Evolutionary conservation across 2,329 filamentous ascomycete species (phyloP), one percentile per base, ranked within the genome.

Genomic region (Fusarium albidum): DNA sequence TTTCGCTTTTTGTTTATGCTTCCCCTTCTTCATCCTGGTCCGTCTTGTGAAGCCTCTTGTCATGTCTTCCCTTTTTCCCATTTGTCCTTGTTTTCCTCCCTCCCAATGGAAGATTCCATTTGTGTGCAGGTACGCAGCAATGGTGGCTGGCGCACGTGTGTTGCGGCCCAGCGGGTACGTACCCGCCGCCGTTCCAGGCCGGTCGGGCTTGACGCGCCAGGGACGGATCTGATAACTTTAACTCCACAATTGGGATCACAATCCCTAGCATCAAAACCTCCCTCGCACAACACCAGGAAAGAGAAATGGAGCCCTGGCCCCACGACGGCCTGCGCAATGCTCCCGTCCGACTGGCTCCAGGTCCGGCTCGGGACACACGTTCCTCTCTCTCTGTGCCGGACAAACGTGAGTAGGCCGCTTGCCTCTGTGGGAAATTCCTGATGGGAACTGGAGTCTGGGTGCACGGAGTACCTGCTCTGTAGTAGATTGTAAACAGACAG

Each of bases 181-280:
- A 35, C 37, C 33, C n/a, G 26, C 46, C 29, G 18, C 42, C 27
- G 15, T 38, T n/a, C n/a, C n/a, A n/a, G n/a, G n/a, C 40, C 33
- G 15, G 14, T 44, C 38, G 37, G 58, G 57, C 49, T 55, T 61
- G 48, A 34, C 34, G 43, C 42, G 43, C 46, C 25, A 33, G 57
- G 51, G 44, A 60, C 63, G 59, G 67, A 69, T 69, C 67, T 68
- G 67, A 69, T 69, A 69, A 69, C 67, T 65, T 58, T 56, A 66
- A 57, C 63, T 66, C 65, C 66, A 65, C 60, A 63, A 31, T 38
- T 46, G 31, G 46, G 31, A 37, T 45, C 35, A 49, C n/a, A 54
- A 35, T 62, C 34, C 56, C 46, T 38, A 47, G 28, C 47, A 49
- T 31, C 41, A 47, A 28, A 37, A 29, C 34, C 53, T 48, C 44